Conservation (phyloP, 78 protist species). For the Dictyostelium firmibasis region DNA sequence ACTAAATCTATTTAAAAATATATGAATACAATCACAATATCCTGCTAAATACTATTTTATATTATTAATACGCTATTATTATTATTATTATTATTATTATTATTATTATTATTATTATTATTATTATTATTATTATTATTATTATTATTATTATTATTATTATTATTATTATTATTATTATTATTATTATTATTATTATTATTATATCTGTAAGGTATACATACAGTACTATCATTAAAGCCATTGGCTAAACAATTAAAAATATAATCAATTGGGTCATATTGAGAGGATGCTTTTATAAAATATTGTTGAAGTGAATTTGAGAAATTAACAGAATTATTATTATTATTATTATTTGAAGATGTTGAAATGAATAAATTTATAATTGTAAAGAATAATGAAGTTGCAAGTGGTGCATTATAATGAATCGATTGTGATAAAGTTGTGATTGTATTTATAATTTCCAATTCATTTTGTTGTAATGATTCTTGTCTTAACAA, state of each 20-base stretch:
- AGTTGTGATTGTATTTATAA: not conserved
- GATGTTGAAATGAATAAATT: constrained; percentile 5
- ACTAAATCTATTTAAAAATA: constrained; percentile 30
- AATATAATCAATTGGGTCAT: constrained; percentile 35
- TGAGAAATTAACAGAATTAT: not conserved
- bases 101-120: too few relatives aligned
- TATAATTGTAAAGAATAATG: constrained; percentile 7
- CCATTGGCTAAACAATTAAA: not conserved
- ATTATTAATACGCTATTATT: too few relatives aligned
- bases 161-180: too few relatives aligned
- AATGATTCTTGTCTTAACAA: not conserved
- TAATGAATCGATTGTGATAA: not conserved
- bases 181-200: too few relatives aligned
- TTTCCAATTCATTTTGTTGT: constrained; percentile 2
- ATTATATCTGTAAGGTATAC: too few relatives aligned
- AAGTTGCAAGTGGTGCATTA: constrained; percentile 8
- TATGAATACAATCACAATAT: constrained; percentile 28
- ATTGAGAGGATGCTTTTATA: not conserved
- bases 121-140: too few relatives aligned
- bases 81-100: not conserved
- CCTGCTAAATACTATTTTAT: not conserved
- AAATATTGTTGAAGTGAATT: not conserved
- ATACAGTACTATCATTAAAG: constrained; percentile 20
- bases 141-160: too few relatives aligned
- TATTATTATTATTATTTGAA: too few relatives aligned